These are phyloP conservation scores for Penicillium palitans DNA, from an alignment of 2,329 filamentous ascomycete genomes.

Conservation along the genomic window DNA sequence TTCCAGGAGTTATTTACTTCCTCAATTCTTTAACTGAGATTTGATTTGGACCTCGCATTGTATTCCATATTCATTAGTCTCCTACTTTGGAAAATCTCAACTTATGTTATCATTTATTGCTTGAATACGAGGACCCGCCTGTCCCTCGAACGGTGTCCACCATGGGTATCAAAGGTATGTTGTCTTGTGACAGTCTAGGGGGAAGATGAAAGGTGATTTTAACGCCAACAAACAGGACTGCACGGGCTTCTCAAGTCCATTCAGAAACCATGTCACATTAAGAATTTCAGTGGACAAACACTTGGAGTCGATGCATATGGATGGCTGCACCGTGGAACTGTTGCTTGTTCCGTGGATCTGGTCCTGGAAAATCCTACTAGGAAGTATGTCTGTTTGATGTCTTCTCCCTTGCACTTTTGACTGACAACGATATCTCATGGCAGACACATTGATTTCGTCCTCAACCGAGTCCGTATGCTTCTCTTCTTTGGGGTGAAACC, in stretches of 20 bases:
- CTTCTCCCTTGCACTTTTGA: neutral
- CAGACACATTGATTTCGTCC: conserved; percentile 85
- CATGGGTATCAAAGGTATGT: conserved; percentile 50
- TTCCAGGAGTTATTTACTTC: conserved; percentile 31
- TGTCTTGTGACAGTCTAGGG: conserved; percentile 1
- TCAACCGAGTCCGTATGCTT: conserved; percentile 91
- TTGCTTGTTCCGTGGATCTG: conserved; percentile 86
- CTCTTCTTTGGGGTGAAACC: conserved; percentile 91
- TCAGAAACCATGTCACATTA: conserved; percentile 81
- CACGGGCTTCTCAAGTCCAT: conserved; percentile 94
- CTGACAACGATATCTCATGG: conserved; percentile 21
- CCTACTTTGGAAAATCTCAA: conserved; percentile 7
- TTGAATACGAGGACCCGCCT: conserved; percentile 34
- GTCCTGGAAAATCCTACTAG: conserved; percentile 83
- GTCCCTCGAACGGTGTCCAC: conserved; percentile 30
- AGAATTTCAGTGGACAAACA: conserved; percentile 82
- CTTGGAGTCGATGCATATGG: conserved; percentile 97
- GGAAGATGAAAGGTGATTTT: neutral
- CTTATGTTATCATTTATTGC: conserved; percentile 24
- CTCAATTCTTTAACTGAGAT: conserved; percentile 8
- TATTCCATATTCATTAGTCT: conserved; percentile 8
- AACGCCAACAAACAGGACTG: conserved; percentile 60
- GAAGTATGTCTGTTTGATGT: conserved; percentile 58
- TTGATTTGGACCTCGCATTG: conserved; percentile 9
- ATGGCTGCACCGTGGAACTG: conserved; percentile 92